Evolutionary conservation across 2,329 filamentous ascomycete species (phyloP).

Genomic region (Hymenoscyphus infarciens): DNA sequence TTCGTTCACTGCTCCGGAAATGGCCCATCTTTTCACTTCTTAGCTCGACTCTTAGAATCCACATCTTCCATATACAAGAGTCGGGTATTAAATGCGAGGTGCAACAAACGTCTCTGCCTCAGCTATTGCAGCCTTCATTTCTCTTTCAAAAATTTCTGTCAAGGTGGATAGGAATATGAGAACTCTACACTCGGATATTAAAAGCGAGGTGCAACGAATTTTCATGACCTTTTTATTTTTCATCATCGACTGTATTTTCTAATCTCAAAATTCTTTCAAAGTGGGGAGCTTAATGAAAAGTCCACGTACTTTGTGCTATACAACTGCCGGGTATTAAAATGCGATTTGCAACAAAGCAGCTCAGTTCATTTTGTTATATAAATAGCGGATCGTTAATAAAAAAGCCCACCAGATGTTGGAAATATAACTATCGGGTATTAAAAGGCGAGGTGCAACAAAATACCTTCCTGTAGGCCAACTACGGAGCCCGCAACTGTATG

Average conservation of each 20-base stretch:
- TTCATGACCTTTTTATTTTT: not conserved
- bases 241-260: not conserved
- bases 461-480: not conserved
- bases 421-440: slow-evolving; percentile 2
- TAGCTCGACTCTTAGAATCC: slow-evolving; percentile 2
- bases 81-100: slow-evolving; percentile 4
- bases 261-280: not conserved
- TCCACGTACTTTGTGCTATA: not conserved
- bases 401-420: not conserved
- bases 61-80: not conserved
- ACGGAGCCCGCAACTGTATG: not conserved
- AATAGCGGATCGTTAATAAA: not conserved
- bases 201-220: not conserved
- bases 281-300: not conserved
- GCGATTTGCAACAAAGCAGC: not conserved
- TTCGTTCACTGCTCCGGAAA: not conserved
- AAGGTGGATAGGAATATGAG: too few relatives aligned
- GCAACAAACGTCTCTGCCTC: not conserved
- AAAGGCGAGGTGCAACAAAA: not conserved
- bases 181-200: not conserved
- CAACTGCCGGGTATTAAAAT: not conserved
- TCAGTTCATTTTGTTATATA: not conserved
- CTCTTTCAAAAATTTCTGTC: too few relatives aligned
- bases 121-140: not conserved
- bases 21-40: not conserved